Percentiles rank a stretch among this genome's conserved stretches.
These are phyloP conservation scores for Pythium monospermum DNA, from an alignment of 352 stramenopile genomes.

Conservation along the genomic window DNA sequence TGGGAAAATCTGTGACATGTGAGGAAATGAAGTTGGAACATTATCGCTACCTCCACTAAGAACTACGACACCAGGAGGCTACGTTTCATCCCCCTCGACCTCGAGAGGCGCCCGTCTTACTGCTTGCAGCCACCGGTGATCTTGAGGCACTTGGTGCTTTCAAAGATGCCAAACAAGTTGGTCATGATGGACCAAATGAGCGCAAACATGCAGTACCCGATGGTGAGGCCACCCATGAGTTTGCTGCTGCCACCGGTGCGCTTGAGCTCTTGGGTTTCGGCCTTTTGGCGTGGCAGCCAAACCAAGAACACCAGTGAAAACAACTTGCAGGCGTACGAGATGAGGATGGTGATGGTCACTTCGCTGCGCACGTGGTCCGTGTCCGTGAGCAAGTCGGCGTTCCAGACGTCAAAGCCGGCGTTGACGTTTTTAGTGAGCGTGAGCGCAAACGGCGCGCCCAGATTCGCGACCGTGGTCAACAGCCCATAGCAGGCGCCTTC, in stretches of 20 bases:
- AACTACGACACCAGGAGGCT: too few species aligned
- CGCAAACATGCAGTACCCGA: background rate
- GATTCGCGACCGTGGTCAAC: conserved; percentile 9
- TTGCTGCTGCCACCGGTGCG: background rate
- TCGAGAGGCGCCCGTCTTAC: too few species aligned
- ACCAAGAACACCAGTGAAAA: background rate
- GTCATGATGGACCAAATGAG: conserved; percentile 1
- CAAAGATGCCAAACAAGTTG: background rate
- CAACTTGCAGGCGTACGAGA: background rate
- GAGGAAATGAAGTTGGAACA: too few species aligned
- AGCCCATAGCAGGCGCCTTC: conserved; percentile 13
- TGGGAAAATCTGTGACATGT: too few species aligned
- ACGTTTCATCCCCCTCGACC: too few species aligned
- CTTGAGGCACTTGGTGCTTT: background rate
- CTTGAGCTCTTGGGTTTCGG: background rate
- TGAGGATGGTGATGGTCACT: background rate
- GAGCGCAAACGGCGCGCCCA: conserved; percentile 4
- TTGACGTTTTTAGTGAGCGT: conserved; percentile 1
- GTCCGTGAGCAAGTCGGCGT: background rate
- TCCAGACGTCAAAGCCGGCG: background rate
- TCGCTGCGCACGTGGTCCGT: background rate
- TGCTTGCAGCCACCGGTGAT: conserved; percentile 1
- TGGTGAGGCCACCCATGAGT: background rate
- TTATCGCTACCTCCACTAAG: too few species aligned
- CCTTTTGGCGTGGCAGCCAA: background rate